Percentiles rank a stretch among this genome's conserved stretches.
phyloP scores from a whole-genome alignment of 345 rosid species.

The Dipteronia dyeriana region DNA sequence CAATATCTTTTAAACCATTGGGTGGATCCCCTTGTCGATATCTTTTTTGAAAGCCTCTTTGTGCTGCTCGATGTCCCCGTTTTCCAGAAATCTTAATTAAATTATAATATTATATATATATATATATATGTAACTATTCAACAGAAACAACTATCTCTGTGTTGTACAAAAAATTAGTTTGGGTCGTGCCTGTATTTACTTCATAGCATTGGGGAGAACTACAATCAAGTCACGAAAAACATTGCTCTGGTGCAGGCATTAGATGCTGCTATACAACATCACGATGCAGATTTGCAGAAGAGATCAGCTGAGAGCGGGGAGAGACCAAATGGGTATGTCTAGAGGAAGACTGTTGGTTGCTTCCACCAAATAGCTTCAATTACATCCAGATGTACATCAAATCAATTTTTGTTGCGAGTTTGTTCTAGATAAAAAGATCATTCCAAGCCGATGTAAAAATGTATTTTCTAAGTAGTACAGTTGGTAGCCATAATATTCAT shows the following conservation, averaged over 20 bases:
- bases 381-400: conserved; percentile 6
- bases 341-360: conserved; percentile 3
- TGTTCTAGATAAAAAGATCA: conserved; percentile 1
- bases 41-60: not conserved
- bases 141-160: too few relatives aligned
- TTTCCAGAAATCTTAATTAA: too few relatives aligned
- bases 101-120: too few relatives aligned
- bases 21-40: not conserved
- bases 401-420: conserved; percentile 21
- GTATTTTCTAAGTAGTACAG: not conserved
- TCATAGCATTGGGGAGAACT: not conserved
- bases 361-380: not conserved
- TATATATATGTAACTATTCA: too few relatives aligned
- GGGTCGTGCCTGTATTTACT: not conserved
- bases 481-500: conserved; percentile 7
- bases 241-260: conserved; percentile 29
- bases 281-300: conserved; percentile 39
- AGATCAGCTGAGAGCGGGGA: conserved; percentile 33
- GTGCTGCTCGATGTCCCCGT: not conserved
- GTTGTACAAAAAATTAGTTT: not conserved
- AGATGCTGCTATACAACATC: conserved; percentile 45
- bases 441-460: conserved; percentile 8
- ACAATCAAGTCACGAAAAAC: not conserved
- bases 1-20: not conserved
- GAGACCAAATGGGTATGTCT: conserved; percentile 33